These are phyloP conservation scores for Pouteria glomerata DNA, from an alignment of 148 eudicot species.

Conservation along the genomic window DNA sequence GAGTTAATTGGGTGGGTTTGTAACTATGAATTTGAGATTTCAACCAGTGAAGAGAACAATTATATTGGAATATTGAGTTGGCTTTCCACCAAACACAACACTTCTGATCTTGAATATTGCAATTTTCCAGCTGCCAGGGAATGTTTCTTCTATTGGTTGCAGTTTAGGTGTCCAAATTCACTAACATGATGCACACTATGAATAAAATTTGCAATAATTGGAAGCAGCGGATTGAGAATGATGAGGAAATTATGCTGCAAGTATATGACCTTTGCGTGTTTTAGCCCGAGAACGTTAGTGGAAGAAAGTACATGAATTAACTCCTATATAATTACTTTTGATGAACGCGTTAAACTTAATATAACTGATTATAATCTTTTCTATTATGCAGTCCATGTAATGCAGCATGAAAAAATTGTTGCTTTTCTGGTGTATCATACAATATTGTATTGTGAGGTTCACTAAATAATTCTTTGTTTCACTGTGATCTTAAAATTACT, in stretches of 20 bases:
- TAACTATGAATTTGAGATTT: not conserved
- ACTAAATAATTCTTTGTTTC: not conserved
- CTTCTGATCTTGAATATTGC: not conserved
- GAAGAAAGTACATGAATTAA: not conserved
- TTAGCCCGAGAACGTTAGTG: not conserved
- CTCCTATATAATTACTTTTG: not conserved
- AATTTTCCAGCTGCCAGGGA: not conserved
- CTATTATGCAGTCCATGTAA: not conserved
- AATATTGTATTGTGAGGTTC: not conserved
- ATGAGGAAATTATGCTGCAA: not conserved
- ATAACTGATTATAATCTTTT: not conserved
- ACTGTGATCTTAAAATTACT: slow-evolving; percentile 19
- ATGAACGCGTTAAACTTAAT: not conserved
- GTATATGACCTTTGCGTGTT: not conserved
- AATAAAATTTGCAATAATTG: not conserved
- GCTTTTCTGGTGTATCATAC: not conserved
- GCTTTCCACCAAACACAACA: not conserved
- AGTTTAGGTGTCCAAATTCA: not conserved
- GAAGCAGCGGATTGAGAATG: not conserved
- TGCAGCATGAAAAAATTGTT: too few relatives aligned
- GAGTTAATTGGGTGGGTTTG: slow-evolving; percentile 1
- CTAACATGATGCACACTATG: not conserved
- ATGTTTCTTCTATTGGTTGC: not conserved
- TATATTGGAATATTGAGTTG: too few relatives aligned
- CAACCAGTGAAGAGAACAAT: too few relatives aligned